Conservation (phyloP, 148 eudicot species). For the Chenopodium berlandieri region DNA sequence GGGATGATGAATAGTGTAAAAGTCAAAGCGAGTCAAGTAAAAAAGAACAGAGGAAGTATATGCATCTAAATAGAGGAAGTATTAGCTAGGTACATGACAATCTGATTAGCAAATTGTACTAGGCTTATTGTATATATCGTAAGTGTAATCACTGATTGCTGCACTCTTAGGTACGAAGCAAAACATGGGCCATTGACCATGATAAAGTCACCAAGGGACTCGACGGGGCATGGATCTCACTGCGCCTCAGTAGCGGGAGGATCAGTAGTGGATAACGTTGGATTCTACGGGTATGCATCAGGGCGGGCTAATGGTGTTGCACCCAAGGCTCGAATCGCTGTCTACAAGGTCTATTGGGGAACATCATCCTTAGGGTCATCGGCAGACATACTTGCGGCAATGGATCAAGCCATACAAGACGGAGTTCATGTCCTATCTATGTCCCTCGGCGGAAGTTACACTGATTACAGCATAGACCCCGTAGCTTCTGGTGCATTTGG, state of each 20-base stretch:
- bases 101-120: too few relatives aligned
- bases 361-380: background rate
- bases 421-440: constrained; percentile 53
- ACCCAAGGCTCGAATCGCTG: constrained; percentile 59
- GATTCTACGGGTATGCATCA: constrained; percentile 49
- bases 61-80: too few relatives aligned
- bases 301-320: constrained; percentile 79
- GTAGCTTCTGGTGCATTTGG: constrained; percentile 54
- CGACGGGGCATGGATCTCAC: constrained; percentile 70
- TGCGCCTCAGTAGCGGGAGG: constrained; percentile 77
- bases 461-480: constrained; percentile 35
- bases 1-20: too few relatives aligned
- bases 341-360: constrained; percentile 60
- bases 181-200: constrained; percentile 14
- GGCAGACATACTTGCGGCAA: constrained; percentile 48
- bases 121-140: too few relatives aligned
- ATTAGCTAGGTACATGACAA: too few relatives aligned
- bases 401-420: constrained; percentile 50
- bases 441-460: constrained; percentile 32
- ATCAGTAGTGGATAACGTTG: constrained; percentile 37
- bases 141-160: too few relatives aligned
- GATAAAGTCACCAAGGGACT: constrained; percentile 57
- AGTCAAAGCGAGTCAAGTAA: too few relatives aligned
- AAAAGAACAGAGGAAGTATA: too few relatives aligned
- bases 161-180: constrained; percentile 34